Evolutionary conservation across 257 asterid species (phyloP).

Genomic region (Penstemon eatonii): DNA sequence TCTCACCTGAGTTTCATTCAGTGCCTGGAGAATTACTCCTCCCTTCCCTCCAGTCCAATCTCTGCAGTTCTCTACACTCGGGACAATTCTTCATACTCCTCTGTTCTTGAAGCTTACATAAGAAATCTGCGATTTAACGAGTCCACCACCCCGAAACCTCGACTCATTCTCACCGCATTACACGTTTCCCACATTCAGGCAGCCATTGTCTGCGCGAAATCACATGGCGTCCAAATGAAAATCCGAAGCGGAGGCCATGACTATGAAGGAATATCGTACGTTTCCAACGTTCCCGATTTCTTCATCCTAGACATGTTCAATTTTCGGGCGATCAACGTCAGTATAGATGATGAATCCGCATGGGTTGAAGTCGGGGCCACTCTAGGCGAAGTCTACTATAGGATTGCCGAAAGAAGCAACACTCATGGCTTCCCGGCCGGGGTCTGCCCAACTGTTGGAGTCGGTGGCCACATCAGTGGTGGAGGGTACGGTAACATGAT

Average conservation of each 20-base stretch:
- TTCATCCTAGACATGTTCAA: slow-evolving; percentile 58
- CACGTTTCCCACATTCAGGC: slow-evolving; percentile 56
- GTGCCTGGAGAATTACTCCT: slow-evolving; percentile 37
- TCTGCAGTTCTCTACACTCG: slow-evolving; percentile 44
- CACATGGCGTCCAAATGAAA: slow-evolving; percentile 43
- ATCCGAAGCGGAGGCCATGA: slow-evolving; percentile 66
- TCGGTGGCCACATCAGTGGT: slow-evolving; percentile 61
- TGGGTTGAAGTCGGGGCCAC: slow-evolving; percentile 51
- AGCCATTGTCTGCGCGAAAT: slow-evolving; percentile 43
- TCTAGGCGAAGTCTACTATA: slow-evolving; percentile 51
- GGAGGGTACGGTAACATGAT: slow-evolving; percentile 59
- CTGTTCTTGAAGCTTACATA: slow-evolving; percentile 48
- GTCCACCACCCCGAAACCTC: slow-evolving; percentile 53
- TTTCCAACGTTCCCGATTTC: slow-evolving; percentile 39
- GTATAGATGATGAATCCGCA: slow-evolving; percentile 38
- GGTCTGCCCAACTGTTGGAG: slow-evolving; percentile 57
- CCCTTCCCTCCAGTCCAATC: slow-evolving; percentile 38
- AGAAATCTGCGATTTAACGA: slow-evolving; percentile 60
- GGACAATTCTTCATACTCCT: slow-evolving; percentile 47
- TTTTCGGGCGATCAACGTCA: slow-evolving; percentile 37
- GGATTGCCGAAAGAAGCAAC: slow-evolving; percentile 41
- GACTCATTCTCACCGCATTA: slow-evolving; percentile 45
- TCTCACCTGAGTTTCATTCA: slow-evolving; percentile 32
- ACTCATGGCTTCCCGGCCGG: slow-evolving; percentile 51
- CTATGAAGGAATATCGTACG: slow-evolving; percentile 55